Percentiles rank a stretch among this genome's conserved stretches.
Conservation (phyloP, 176 grass and related monocot species). For the Dactylis glomerata region DNA sequence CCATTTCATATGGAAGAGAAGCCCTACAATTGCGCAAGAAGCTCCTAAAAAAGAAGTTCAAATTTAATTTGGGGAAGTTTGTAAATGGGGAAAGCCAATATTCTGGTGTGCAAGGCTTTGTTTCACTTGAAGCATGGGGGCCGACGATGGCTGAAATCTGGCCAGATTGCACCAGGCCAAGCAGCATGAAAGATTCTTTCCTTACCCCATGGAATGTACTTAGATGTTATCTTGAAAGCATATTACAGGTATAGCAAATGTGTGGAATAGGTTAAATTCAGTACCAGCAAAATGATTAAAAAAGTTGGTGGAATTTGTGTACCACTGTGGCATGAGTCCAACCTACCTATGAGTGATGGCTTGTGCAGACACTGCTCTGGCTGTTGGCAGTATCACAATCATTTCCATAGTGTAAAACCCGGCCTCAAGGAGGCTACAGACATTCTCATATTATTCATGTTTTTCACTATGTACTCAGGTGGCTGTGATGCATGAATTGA, state of each 20-base stretch:
- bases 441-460: neutral
- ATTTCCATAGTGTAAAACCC: conserved; percentile 13
- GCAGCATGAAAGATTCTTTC: conserved; percentile 40
- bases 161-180: conserved; percentile 47
- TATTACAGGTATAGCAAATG: conserved; percentile 62
- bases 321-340: neutral
- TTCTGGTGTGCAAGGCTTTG: conserved; percentile 25
- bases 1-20: conserved; percentile 70
- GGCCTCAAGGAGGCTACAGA: neutral
- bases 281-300: conserved; percentile 12
- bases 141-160: conserved; percentile 63
- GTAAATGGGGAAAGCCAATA: neutral
- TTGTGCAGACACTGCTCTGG: neutral
- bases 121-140: conserved; percentile 52
- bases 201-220: conserved; percentile 78
- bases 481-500: conserved; percentile 59
- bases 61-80: conserved; percentile 33
- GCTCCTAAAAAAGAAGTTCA: conserved; percentile 72
- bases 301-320: neutral
- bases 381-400: neutral
- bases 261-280: neutral
- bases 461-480: conserved; percentile 44
- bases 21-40: conserved; percentile 60
- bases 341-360: conserved; percentile 9
- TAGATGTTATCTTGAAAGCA: conserved; percentile 89